Conservation (phyloP, 2,329 filamentous ascomycete genomes). For the Phialocephala subalpina region DNA sequence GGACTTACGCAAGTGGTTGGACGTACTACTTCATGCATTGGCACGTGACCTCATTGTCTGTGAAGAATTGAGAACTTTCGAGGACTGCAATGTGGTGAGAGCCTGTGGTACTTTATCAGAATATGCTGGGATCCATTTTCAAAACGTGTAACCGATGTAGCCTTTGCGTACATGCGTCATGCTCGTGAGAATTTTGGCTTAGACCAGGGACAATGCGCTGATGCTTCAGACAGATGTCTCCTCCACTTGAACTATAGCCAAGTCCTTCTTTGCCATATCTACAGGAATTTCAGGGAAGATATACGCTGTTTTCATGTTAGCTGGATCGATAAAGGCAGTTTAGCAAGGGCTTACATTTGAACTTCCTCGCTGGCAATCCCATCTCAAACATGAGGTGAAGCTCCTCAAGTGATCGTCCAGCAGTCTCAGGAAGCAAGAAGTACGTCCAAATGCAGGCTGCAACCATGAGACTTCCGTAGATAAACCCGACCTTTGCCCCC, state of each 20-base stretch:
- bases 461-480: slow-evolving; percentile 44
- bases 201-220: too few species aligned
- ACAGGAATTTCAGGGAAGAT: slow-evolving; percentile 8
- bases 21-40: too few species aligned
- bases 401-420: slow-evolving; percentile 49
- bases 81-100: too few species aligned
- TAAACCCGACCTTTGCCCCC: slow-evolving; percentile 47
- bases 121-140: too few species aligned
- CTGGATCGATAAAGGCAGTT: neutral
- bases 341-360: slow-evolving; percentile 12
- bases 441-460: slow-evolving; percentile 37
- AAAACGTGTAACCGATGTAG: too few species aligned
- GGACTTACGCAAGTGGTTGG: too few species aligned
- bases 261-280: slow-evolving; percentile 5
- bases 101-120: too few species aligned
- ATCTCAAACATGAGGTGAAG: slow-evolving; percentile 44
- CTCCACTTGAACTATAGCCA: neutral
- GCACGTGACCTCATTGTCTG: too few species aligned
- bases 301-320: neutral
- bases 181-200: too few species aligned
- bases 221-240: neutral
- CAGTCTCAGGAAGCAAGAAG: slow-evolving; percentile 49
- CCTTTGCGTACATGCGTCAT: too few species aligned
- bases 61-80: too few species aligned
- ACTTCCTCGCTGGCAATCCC: slow-evolving; percentile 28